Base-by-base conservation (phyloP, 2,329 filamentous ascomycete species). In the Sarocladium brachiariae region DNA sequence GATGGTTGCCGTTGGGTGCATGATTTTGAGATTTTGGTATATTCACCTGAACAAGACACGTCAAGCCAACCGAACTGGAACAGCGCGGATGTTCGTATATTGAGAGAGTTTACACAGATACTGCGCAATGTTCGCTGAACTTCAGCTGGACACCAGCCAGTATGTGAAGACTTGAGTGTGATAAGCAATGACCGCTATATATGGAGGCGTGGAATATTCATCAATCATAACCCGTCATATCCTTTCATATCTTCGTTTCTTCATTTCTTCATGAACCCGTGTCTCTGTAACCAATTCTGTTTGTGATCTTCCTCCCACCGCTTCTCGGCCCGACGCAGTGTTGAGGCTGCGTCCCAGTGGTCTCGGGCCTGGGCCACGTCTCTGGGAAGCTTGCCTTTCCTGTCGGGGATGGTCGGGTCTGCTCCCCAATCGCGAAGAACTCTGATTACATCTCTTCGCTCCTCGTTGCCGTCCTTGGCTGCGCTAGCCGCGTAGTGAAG, bases 11-110 rank as follows among this genome's bases (percentile, higher is more conserved):
- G 72, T 65, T 0, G 80, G 80, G 0, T 77, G 78, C 52, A 59
- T 78, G 5, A 63, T 68, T 13, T 61, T 86, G 56, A 67, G 78
- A 41, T 47, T 73, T 5, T 81, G 76, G 53, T 84, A 85, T 55
- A 47, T 47, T 16, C 43, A 47, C 5, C 43, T 47, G 10, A 47
- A 47, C 25, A 47, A 47, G 43, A 31, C 25, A n/a, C 11, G 43
- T 2, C 43, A 33, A 24, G 14, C n/a, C 10, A n/a, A 30, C n/a
- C 25, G 33, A 13, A 24, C 27, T 13, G 43, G 27, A 11, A 25
- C 43, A 11, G 18, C 25, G 3, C 43, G 43, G 4, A 33, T 47
- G 25, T 47, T 11, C 25, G 43, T 47, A 7, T 47, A 47, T 27
- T 45, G 30, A 30, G 39, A 9, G 18, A 35, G 7, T n/a, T n/a